Conservation (phyloP, 2,329 filamentous ascomycete genomes). For the Diplodia scrobiculata region DNA sequence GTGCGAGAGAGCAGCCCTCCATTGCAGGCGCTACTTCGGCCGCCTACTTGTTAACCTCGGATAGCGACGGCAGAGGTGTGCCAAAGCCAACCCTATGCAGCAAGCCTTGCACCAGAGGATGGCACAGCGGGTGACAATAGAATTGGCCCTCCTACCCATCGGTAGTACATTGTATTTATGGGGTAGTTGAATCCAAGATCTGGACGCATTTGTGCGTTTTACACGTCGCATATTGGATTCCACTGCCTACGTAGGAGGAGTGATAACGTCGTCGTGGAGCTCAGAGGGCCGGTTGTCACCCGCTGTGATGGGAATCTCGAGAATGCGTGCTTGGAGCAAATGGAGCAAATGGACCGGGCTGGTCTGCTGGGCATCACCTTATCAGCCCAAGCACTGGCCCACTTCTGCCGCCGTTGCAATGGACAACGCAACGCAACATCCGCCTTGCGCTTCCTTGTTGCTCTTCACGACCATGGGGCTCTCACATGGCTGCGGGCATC, state of each 20-base stretch:
- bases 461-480: not conserved
- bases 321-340: not conserved
- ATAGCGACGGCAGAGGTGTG: conserved; percentile 3
- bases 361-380: not conserved
- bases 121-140: no score
- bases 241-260: no score
- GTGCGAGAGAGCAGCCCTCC: not conserved
- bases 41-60: not conserved
- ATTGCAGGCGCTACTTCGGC: not conserved
- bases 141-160: no score
- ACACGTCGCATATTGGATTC: no score
- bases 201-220: no score
- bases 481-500: no score
- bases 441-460: not conserved
- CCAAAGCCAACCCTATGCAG: not conserved
- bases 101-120: not conserved
- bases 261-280: no score
- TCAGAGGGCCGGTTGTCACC: no score
- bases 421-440: conserved; percentile 12
- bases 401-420: not conserved
- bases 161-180: no score
- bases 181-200: no score
- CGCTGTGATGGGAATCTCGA: not conserved
- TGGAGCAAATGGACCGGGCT: not conserved
- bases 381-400: conserved; percentile 1